Evolutionary conservation across 2,329 filamentous ascomycete genomes (phyloP).

Genomic region (Hypoxylon sp.): DNA sequence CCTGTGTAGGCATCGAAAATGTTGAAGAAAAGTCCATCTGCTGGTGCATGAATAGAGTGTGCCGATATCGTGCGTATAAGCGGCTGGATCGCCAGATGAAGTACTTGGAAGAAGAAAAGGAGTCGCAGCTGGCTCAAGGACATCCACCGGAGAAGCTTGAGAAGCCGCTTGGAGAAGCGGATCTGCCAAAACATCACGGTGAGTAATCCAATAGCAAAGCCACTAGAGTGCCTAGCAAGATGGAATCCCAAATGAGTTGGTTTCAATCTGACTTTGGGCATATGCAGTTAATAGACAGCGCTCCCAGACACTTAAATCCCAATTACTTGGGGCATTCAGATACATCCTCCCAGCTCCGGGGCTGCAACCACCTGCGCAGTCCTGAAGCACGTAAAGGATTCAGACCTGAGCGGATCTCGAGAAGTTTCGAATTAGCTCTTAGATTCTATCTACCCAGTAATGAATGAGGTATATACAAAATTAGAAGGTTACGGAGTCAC

Average conservation of each 20-base stretch:
- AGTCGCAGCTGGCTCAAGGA: conserved; percentile 6
- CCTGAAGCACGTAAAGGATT: not conserved
- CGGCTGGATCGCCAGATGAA: conserved; percentile 26
- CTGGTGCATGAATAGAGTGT: conserved; percentile 27
- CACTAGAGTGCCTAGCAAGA: not conserved
- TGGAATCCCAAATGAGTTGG: too few species aligned
- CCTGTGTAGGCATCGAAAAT: not conserved
- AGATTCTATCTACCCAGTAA: not conserved
- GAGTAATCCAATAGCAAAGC: too few species aligned
- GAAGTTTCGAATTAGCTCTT: not conserved
- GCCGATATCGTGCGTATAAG: conserved; percentile 26
- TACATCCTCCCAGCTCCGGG: not conserved
- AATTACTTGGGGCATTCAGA: not conserved
- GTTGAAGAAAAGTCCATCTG: conserved; percentile 13
- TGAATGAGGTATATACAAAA: not conserved
- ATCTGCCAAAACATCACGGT: too few species aligned
- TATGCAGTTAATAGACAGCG: not conserved
- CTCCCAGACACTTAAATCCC: not conserved
- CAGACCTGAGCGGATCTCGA: not conserved
- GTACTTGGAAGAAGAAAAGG: conserved; percentile 30
- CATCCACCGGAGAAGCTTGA: not conserved
- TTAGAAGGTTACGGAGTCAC: not conserved
- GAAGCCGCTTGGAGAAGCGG: not conserved
- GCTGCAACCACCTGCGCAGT: not conserved
- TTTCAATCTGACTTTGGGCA: not conserved